phyloP scores from a whole-genome alignment of 306 rosid genomes.

The Senna tora region DNA sequence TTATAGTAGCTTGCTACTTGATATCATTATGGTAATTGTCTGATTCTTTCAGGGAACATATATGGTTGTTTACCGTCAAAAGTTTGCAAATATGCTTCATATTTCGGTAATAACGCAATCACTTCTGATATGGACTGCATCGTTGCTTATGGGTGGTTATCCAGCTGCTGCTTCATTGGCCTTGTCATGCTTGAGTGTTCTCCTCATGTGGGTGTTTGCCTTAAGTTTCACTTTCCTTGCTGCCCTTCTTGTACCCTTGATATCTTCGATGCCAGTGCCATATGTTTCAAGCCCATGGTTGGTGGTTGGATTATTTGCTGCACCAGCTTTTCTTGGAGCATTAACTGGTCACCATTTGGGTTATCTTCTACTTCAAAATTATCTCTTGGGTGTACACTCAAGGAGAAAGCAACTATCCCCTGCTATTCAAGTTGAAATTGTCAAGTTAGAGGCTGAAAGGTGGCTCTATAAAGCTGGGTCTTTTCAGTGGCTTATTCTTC shows the following conservation, averaged over 20 bases:
- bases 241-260: slow-evolving; percentile 66
- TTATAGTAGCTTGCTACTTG: slow-evolving; percentile 25
- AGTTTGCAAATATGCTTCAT: slow-evolving; percentile 73
- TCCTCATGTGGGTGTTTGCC: slow-evolving; percentile 78
- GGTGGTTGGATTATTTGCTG: slow-evolving; percentile 81
- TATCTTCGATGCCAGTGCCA: slow-evolving; percentile 78
- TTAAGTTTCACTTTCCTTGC: slow-evolving; percentile 60
- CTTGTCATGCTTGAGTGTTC: slow-evolving; percentile 66
- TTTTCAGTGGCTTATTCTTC: slow-evolving; percentile 88
- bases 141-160: slow-evolving; percentile 83
- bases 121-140: slow-evolving; percentile 83
- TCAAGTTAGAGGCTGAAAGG: slow-evolving; percentile 91
- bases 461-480: slow-evolving; percentile 98
- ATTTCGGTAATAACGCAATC: slow-evolving; percentile 86
- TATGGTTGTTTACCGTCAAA: slow-evolving; percentile 82
- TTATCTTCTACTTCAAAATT: slow-evolving; percentile 63
- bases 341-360: slow-evolving; percentile 87
- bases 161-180: slow-evolving; percentile 82
- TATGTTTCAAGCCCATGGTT: slow-evolving; percentile 88
- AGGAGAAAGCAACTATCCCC: slow-evolving; percentile 57
- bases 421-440: slow-evolving; percentile 54
- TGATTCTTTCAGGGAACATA: slow-evolving; percentile 72
- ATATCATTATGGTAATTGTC: slow-evolving; percentile 31
- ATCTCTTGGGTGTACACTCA: slow-evolving; percentile 60
- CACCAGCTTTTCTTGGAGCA: slow-evolving; percentile 94